Conservation (phyloP, 208 protist genomes). For the Acanthamoeba culbertsoni region DNA sequence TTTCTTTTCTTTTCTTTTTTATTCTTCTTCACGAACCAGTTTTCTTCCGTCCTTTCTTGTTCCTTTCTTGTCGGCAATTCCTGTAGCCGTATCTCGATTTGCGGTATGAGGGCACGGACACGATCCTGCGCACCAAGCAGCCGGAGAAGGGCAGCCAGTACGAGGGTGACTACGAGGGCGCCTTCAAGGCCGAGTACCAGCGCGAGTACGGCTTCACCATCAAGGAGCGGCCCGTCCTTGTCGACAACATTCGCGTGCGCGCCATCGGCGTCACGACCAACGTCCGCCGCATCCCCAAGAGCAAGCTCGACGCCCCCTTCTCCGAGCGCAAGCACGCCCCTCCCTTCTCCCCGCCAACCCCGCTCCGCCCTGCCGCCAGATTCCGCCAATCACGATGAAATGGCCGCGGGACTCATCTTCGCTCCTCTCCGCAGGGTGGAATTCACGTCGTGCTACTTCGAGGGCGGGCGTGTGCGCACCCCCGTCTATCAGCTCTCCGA, state of each 20-base stretch:
- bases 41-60: background rate
- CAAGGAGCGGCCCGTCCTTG: slow-evolving; percentile 82
- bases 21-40: background rate
- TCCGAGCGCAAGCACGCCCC: background rate
- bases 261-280: slow-evolving; percentile 71
- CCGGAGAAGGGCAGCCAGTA: background rate
- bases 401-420: background rate
- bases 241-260: slow-evolving; percentile 93
- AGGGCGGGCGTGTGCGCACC: slow-evolving; percentile 64
- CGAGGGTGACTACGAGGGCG: slow-evolving; percentile 67
- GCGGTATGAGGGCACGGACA: slow-evolving; percentile 92
- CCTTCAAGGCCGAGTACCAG: slow-evolving; percentile 87
- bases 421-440: background rate
- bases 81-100: slow-evolving; percentile 87
- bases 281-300: slow-evolving; percentile 2
- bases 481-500: slow-evolving; percentile 81
- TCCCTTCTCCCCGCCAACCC: slow-evolving; percentile 70
- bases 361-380: background rate
- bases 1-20: background rate
- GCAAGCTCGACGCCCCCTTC: background rate
- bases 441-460: background rate
- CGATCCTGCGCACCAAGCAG: slow-evolving; percentile 86
- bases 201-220: slow-evolving; percentile 93
- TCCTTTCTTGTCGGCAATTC: too few relatives aligned
- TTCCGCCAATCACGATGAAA: slow-evolving; percentile 2